Conservation (phyloP, 192 early-diverging fungal genomes). For the Phlyctochytrium planicorne region DNA sequence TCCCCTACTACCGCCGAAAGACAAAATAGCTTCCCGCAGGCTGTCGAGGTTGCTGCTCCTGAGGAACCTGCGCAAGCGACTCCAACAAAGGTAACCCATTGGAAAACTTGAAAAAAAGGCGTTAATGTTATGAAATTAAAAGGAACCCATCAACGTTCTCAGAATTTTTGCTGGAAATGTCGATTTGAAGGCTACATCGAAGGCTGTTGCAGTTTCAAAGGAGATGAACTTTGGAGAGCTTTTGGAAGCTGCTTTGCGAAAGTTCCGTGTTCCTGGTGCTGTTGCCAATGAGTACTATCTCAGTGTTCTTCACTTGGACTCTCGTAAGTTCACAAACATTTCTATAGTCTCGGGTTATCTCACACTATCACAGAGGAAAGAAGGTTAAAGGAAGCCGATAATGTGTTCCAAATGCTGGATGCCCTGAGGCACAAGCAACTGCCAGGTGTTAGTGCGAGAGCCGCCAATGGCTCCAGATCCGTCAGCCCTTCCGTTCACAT, state of each 20-base stretch:
- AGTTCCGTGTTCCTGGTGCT: conserved; percentile 40
- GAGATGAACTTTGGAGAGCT: conserved; percentile 36
- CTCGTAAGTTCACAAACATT: conserved; percentile 27
- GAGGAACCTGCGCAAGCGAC: not conserved
- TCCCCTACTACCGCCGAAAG: not conserved
- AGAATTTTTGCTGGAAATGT: conserved; percentile 51
- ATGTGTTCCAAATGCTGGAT: conserved; percentile 38
- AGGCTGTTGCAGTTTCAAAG: conserved; percentile 43
- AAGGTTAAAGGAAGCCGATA: conserved; percentile 3
- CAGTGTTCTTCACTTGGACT: conserved; percentile 48
- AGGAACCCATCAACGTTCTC: conserved; percentile 48
- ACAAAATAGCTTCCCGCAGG: too few relatives aligned
- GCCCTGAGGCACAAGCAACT: conserved; percentile 36
- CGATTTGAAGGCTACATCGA: conserved; percentile 52
- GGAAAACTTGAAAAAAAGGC: too few relatives aligned
- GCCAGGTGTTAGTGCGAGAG: conserved; percentile 32
- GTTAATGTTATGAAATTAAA: too few relatives aligned
- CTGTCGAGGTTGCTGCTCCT: not conserved
- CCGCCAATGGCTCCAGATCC: conserved; percentile 14
- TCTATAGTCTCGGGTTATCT: too few relatives aligned
- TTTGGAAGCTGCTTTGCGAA: conserved; percentile 32
- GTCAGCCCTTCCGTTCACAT: conserved; percentile 24
- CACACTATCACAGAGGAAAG: conserved; percentile 19
- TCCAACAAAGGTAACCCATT: not conserved
- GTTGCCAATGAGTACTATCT: conserved; percentile 40